phyloP scores from a whole-genome alignment of 2,329 filamentous ascomycete genomes.

The Colletotrichum chrysophilum region DNA sequence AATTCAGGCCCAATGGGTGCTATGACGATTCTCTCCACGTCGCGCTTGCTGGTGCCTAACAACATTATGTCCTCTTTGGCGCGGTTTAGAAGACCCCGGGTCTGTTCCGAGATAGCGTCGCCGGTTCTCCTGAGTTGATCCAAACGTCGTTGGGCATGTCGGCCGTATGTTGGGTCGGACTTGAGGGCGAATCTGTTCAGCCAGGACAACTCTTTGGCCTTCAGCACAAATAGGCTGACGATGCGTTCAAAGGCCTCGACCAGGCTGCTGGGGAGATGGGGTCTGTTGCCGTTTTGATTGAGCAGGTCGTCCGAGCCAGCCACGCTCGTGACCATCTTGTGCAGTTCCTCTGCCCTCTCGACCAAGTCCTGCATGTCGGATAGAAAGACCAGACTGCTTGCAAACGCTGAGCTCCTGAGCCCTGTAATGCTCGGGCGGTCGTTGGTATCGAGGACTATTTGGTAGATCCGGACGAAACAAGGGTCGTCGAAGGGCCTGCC shows the following conservation, averaged over 20 bases:
- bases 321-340: conserved; percentile 6
- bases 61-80: conserved; percentile 25
- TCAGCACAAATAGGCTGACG: conserved; percentile 10
- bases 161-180: neutral
- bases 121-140: neutral
- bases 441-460: neutral
- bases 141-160: neutral
- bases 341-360: neutral
- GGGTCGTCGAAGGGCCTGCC: neutral
- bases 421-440: neutral
- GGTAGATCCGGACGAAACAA: neutral
- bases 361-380: neutral
- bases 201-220: conserved; percentile 13
- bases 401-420: neutral
- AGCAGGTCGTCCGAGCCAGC: neutral
- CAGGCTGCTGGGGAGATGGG: conserved; percentile 20
- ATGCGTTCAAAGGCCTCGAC: conserved; percentile 24
- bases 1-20: conserved; percentile 17
- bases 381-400: neutral
- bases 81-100: neutral
- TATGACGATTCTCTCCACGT: neutral
- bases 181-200: neutral
- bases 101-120: neutral
- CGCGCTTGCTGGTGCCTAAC: conserved; percentile 6
- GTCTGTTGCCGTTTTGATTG: neutral